phyloP scores from a whole-genome alignment of 768 basidiomycete species.

The Boletus pseudopeckii region DNA sequence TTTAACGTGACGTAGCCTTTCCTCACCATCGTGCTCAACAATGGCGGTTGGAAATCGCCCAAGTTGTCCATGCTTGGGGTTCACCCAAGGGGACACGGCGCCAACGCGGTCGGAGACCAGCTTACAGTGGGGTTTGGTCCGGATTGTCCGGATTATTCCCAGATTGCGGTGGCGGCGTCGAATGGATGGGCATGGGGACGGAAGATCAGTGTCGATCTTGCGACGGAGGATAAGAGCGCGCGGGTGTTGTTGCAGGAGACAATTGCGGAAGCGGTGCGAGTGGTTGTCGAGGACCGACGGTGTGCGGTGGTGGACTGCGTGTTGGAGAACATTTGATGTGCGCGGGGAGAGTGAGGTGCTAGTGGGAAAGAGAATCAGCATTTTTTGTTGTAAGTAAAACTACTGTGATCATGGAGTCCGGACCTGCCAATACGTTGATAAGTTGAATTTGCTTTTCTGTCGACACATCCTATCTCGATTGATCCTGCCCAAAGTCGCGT shows the following conservation, averaged over 20 bases:
- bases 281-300: slow-evolving; percentile 54
- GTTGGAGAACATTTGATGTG: slow-evolving; percentile 39
- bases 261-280: slow-evolving; percentile 48
- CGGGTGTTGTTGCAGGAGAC: slow-evolving; percentile 29
- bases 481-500: too few species aligned
- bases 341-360: neutral
- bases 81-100: slow-evolving; percentile 56
- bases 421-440: too few species aligned
- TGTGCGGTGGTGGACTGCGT: slow-evolving; percentile 68
- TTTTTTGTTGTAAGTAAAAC: too few species aligned
- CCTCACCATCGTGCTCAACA: slow-evolving; percentile 67
- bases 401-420: neutral
- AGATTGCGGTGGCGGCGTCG: slow-evolving; percentile 65
- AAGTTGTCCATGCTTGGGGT: slow-evolving; percentile 62
- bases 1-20: slow-evolving; percentile 48
- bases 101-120: slow-evolving; percentile 39
- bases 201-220: slow-evolving; percentile 32
- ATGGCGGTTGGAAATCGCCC: slow-evolving; percentile 69
- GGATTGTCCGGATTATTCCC: slow-evolving; percentile 53
- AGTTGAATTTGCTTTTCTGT: too few species aligned
- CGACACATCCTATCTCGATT: too few species aligned
- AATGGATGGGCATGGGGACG: slow-evolving; percentile 63
- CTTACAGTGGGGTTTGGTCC: slow-evolving; percentile 68
- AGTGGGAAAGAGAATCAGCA: neutral
- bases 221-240: slow-evolving; percentile 20